phyloP scores from a whole-genome alignment of 352 stramenopile species.

The Blastocystis sp. region DNA sequence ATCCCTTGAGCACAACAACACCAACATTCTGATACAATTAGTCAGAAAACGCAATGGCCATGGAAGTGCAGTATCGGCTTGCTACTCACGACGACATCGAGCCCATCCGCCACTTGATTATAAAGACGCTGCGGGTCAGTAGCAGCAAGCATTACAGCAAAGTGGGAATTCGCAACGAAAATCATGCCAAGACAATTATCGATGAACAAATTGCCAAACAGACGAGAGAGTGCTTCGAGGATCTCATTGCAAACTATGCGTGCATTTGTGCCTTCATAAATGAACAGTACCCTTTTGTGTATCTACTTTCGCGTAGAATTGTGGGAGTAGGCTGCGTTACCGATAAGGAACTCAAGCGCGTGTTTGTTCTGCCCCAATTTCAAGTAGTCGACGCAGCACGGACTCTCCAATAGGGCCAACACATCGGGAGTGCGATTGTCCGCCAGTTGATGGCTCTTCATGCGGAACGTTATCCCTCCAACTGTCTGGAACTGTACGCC shows the following conservation, averaged over 20 bases:
- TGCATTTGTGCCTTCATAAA: conserved; percentile 5
- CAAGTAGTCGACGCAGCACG: background rate
- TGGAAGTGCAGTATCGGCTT: background rate
- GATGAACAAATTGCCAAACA: background rate
- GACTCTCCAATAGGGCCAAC: background rate
- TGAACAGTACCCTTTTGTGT: background rate
- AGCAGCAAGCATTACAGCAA: background rate
- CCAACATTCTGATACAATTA: no score
- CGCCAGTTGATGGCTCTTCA: background rate
- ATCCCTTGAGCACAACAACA: no score
- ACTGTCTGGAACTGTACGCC: background rate
- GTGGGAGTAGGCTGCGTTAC: conserved; percentile 35
- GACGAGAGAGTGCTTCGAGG: background rate
- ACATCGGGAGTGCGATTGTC: conserved; percentile 3
- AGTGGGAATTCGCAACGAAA: background rate
- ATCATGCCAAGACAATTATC: background rate
- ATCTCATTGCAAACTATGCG: background rate
- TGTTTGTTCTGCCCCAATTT: conserved; percentile 24
- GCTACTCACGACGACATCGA: background rate
- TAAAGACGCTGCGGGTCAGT: background rate
- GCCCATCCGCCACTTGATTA: background rate
- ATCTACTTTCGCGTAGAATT: background rate
- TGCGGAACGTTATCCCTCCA: background rate
- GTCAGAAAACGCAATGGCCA: no score
- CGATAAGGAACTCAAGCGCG: background rate